Evolutionary conservation across 1,139 yeast genomes (phyloP).

Genomic region (Pichia sp.): DNA sequence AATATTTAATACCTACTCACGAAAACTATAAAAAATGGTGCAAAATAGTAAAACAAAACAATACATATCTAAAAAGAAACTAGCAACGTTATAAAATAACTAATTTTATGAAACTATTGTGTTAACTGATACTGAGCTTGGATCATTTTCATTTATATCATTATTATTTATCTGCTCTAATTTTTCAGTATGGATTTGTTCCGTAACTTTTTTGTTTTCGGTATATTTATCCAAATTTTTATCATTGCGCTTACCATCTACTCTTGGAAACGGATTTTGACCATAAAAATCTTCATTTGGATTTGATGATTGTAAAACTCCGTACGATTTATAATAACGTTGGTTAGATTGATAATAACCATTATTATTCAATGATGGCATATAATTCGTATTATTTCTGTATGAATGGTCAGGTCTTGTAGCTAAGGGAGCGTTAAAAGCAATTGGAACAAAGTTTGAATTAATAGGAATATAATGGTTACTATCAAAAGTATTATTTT

Average conservation of each 20-base stretch:
- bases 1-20: too few species aligned
- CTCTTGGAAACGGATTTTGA: conserved; percentile 15
- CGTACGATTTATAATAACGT: not conserved
- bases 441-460: conserved; percentile 5
- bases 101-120: conserved; percentile 1
- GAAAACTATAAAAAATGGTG: too few species aligned
- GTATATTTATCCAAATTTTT: not conserved
- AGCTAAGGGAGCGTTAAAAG: conserved; percentile 6
- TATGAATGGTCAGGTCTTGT: conserved; percentile 6
- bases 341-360: not conserved
- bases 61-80: too few species aligned
- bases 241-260: not conserved
- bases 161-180: not conserved
- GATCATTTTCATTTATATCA: not conserved
- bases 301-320: not conserved
- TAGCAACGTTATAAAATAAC: too few species aligned
- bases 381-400: conserved; percentile 2
- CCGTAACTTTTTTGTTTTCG: not conserved
- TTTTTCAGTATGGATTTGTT: not conserved
- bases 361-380: not conserved
- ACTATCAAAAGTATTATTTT: not conserved
- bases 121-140: conserved; percentile 4
- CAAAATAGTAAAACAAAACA: too few species aligned
- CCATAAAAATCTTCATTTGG: conserved; percentile 6
- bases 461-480: not conserved